Evolutionary conservation across 768 basidiomycete species (phyloP), one percentile per base, ranked within the genome.

Genomic region (Kondoa malvinella): DNA sequence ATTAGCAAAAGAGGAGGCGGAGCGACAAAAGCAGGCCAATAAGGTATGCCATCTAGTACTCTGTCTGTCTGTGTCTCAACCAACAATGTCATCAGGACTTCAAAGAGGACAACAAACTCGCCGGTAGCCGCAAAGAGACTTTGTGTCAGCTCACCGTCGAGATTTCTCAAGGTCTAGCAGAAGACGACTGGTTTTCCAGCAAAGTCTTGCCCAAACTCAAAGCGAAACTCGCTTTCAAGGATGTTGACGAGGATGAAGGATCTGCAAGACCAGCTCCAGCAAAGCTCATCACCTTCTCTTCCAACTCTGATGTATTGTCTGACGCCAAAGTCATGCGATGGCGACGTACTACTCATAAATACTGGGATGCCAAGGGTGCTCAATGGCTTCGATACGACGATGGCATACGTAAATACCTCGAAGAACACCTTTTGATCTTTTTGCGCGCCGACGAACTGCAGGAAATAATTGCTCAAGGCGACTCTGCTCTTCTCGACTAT

Each of bases 91-190:
- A 31, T 16, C 27, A 63, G 61, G 29, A 3, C 15, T 32, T 32
- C 12, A 17, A n/a, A 16, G 26, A 63, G n/a, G 61, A 63, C 30
- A 63, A 63, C 32, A 63, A 63, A 33, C 61, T 63, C 3, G 61
- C 33, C 27, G 15, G 29, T 3, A 31, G 17, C 27, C 15, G 61
- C 8, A 27, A 33, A 16, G 32, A 30, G 12, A 32, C 30, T 3
- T 32, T 63, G 61, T 29, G 31, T 33, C n/a, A 63, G 32, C 15
- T 63, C 3, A 12, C 12, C 29, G 12, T 63, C 29, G 61, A 30
- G 15, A 14, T 63, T 32, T 63, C 61, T 27, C 27, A 3, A 3
- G 16, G n/a, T 63, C n/a, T 63, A 33, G 27, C 16, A 33, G 27
- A 32, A 17, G 61, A 63, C 61, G 32, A 8, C n/a, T 60, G 15